Evolutionary conservation across 2,329 filamentous ascomycete species (phyloP).

Genomic region (Aspergillus texensis): DNA sequence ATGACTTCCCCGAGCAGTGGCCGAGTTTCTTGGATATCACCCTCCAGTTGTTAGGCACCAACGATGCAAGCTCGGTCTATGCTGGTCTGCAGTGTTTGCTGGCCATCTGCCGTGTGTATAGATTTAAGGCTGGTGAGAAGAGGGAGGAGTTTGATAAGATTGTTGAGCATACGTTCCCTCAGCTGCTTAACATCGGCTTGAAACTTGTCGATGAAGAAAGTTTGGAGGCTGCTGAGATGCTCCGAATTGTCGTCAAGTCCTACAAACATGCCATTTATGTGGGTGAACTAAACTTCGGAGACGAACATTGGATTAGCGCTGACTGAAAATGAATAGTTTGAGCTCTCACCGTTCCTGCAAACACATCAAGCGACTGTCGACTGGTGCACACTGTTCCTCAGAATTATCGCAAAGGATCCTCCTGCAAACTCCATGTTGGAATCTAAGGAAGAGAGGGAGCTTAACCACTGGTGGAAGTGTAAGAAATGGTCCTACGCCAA

Average conservation of each 20-base stretch:
- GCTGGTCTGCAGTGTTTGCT: conserved; percentile 92
- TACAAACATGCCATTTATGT: conserved; percentile 99
- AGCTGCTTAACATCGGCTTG: conserved; percentile 82
- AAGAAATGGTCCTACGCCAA: conserved; percentile 99
- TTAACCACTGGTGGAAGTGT: conserved; percentile 98
- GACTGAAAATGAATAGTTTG: conserved; percentile 64
- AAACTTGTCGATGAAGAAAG: conserved; percentile 88
- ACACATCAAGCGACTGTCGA: conserved; percentile 83
- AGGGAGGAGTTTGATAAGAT: conserved; percentile 91
- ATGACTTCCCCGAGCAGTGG: conserved; percentile 94
- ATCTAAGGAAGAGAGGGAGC: conserved; percentile 80
- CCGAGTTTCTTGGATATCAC: conserved; percentile 93
- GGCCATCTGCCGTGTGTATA: conserved; percentile 91
- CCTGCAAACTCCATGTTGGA: conserved; percentile 79
- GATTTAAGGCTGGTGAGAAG: conserved; percentile 85
- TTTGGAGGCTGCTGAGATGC: conserved; percentile 93
- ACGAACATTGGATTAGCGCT: conserved; percentile 13
- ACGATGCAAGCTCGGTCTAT: conserved; percentile 83
- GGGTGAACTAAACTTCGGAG: conserved; percentile 39
- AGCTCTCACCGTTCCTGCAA: conserved; percentile 76
- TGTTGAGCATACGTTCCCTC: conserved; percentile 85
- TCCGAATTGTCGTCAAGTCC: conserved; percentile 90
- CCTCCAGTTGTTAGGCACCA: conserved; percentile 81
- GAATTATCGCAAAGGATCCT: conserved; percentile 81
- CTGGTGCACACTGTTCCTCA: conserved; percentile 95